Evolutionary conservation across 805 yeast genomes (phyloP).

Genomic region (Pichia nanzhaoensis): DNA sequence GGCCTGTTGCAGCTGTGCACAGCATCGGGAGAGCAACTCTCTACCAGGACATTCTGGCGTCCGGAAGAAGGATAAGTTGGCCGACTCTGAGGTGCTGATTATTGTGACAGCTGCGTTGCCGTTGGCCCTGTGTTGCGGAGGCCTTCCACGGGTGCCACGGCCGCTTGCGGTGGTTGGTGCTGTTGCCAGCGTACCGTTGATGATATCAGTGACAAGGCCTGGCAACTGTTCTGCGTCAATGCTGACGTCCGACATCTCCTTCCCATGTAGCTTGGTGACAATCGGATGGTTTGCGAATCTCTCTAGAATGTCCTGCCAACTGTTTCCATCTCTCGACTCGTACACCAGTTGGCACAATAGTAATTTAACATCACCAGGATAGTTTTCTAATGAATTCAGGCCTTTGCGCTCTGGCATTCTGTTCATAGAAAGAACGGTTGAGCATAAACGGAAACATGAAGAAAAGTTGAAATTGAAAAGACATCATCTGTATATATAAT

Average conservation of each 20-base stretch:
- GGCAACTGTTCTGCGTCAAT: background rate
- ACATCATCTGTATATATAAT: no score
- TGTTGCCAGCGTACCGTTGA: background rate
- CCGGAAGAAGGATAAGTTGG: background rate
- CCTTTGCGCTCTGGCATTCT: background rate
- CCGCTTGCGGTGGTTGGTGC: background rate
- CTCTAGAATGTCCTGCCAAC: conserved; percentile 12
- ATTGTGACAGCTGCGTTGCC: background rate
- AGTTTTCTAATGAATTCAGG: conserved; percentile 2
- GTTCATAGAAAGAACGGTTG: no score
- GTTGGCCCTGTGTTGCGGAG: background rate
- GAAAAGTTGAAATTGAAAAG: no score
- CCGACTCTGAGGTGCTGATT: background rate
- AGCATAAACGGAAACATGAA: no score
- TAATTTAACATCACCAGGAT: conserved; percentile 26
- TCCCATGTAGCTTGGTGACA: conserved; percentile 9
- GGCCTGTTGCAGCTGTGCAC: background rate
- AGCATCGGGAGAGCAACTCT: background rate
- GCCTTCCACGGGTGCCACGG: background rate
- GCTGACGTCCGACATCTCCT: background rate
- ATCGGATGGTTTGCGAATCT: conserved; percentile 23
- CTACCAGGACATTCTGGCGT: background rate
- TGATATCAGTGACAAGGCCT: background rate
- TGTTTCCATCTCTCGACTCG: conserved; percentile 13
- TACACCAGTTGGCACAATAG: conserved; percentile 27